phyloP scores from a whole-genome alignment of 2,329 filamentous ascomycete genomes.

The Colletotrichum orbiculare region DNA sequence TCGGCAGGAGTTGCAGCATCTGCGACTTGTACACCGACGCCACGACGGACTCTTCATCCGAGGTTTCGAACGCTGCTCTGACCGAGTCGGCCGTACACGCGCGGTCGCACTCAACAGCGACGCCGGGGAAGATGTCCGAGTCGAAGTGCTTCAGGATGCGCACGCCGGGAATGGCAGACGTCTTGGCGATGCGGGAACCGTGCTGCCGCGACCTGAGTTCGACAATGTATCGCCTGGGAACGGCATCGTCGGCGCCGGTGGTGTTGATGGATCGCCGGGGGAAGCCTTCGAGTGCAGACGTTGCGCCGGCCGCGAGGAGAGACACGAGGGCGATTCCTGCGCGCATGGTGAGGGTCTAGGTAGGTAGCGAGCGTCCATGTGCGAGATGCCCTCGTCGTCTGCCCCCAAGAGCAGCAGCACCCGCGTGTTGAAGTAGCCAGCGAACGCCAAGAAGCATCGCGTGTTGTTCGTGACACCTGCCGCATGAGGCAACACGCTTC shows the following conservation, averaged over 20 bases:
- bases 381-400: too few species aligned
- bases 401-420: not conserved
- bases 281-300: not conserved
- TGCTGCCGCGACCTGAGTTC: conserved; percentile 23
- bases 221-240: conserved; percentile 32
- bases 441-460: conserved; percentile 12
- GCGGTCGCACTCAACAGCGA: conserved; percentile 45
- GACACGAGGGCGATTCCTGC: not conserved
- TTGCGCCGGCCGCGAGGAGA: not conserved
- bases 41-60: conserved; percentile 39
- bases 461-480: conserved; percentile 16
- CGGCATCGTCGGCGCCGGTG: not conserved
- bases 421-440: conserved; percentile 1
- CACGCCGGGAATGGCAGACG: not conserved
- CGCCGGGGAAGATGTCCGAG: conserved; percentile 48
- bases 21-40: conserved; percentile 27
- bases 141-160: conserved; percentile 33
- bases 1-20: conserved; percentile 19
- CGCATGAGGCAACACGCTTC: not conserved
- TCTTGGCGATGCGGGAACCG: not conserved
- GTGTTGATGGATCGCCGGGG: not conserved
- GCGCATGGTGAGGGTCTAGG: not conserved
- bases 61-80: conserved; percentile 45
- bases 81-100: conserved; percentile 47
- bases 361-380: too few species aligned